Evolutionary conservation across 768 basidiomycete species (phyloP).

Genomic region (Phylloporus sp.): DNA sequence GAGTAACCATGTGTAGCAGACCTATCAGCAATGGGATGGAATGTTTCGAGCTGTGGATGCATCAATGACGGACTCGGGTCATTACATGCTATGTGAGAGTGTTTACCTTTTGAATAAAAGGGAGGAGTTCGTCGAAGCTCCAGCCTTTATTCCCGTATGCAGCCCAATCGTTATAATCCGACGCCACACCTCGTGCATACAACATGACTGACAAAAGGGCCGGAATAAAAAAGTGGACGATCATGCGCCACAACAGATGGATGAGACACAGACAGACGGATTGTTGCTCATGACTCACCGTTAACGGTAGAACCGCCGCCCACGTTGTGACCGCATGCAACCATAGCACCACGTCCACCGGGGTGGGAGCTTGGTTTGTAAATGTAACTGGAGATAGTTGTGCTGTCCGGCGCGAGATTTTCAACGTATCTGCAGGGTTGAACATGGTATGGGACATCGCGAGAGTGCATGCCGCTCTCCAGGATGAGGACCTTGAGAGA

Average conservation of each 20-base stretch:
- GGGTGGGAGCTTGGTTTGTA: constrained; percentile 11
- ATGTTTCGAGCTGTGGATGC: constrained; percentile 43
- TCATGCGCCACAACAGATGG: not conserved
- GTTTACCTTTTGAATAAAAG: constrained; percentile 53
- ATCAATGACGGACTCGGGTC: constrained; percentile 34
- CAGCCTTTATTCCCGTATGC: constrained; percentile 46
- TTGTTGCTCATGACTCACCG: constrained; percentile 6
- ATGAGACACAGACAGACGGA: not conserved
- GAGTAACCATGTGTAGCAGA: constrained; percentile 34
- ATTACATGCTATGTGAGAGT: not conserved
- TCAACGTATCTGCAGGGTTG: constrained; percentile 16
- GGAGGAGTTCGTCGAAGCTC: constrained; percentile 55
- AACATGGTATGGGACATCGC: constrained; percentile 14
- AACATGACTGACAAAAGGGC: constrained; percentile 11
- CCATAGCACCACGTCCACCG: constrained; percentile 11
- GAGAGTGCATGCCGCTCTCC: constrained; percentile 22
- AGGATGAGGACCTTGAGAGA: constrained; percentile 27
- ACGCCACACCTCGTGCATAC: constrained; percentile 22
- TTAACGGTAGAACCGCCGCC: constrained; percentile 27
- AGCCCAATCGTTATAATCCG: constrained; percentile 29
- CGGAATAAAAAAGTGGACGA: not conserved
- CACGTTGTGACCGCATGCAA: constrained; percentile 17
- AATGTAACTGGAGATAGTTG: constrained; percentile 11
- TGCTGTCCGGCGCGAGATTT: constrained; percentile 16
- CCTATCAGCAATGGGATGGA: constrained; percentile 27